Evolutionary conservation across 305 asterid genomes (phyloP).

Genomic region (Fraxinus latifolia): DNA sequence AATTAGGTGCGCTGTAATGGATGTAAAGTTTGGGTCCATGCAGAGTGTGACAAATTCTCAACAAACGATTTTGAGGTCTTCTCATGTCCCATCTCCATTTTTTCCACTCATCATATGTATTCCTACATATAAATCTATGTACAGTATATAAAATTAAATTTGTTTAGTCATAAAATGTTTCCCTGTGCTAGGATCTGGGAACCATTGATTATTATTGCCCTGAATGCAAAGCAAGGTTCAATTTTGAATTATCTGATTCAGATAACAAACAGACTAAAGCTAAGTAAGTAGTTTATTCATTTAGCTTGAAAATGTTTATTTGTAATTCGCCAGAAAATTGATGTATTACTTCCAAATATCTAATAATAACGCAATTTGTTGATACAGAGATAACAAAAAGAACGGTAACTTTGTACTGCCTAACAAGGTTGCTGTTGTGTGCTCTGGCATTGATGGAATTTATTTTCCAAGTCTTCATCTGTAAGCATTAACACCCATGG

Average conservation of each 20-base stretch:
- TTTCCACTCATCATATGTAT: conserved; percentile 9
- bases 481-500: conserved; percentile 47
- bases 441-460: conserved; percentile 88
- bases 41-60: conserved; percentile 85
- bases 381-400: conserved; percentile 61
- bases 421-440: conserved; percentile 76
- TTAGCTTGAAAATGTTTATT: conserved; percentile 17
- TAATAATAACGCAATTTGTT: conserved; percentile 19
- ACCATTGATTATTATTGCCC: conserved; percentile 77
- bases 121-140: conserved; percentile 7
- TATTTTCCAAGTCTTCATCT: conserved; percentile 93
- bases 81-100: conserved; percentile 21
- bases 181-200: conserved; percentile 56
- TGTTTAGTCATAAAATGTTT: conserved; percentile 25
- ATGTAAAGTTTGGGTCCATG: conserved; percentile 95
- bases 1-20: conserved; percentile 85
- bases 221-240: conserved; percentile 93
- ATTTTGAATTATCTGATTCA: conserved; percentile 89
- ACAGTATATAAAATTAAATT: conserved; percentile 17
- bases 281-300: conserved; percentile 49
- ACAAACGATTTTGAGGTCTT: conserved; percentile 56
- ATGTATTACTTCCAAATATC: conserved; percentile 10
- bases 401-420: conserved; percentile 53
- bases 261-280: conserved; percentile 57
- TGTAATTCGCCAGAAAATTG: conserved; percentile 3